A percentile compares a stretch with the other conserved stretches of the same genome.
Evolutionary conservation across 805 yeast genomes (phyloP).

Genomic region (Groenewaldozyma salmanticensis): DNA sequence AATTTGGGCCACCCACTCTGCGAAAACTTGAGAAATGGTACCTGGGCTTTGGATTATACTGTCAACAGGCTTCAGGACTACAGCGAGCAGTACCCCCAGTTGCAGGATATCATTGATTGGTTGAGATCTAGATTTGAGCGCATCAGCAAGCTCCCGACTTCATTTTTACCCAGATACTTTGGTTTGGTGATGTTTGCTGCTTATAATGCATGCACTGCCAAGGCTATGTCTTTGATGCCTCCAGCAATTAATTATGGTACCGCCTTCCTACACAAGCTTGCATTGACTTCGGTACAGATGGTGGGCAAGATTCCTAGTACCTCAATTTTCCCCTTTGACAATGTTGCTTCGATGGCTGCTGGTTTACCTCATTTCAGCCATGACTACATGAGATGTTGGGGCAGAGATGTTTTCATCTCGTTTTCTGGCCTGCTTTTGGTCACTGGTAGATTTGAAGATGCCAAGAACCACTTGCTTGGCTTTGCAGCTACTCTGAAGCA

Average conservation of each 20-base stretch:
- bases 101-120: slow-evolving; percentile 59
- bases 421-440: slow-evolving; percentile 72
- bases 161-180: slow-evolving; percentile 78
- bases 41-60: slow-evolving; percentile 82
- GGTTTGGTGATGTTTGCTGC: slow-evolving; percentile 73
- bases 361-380: slow-evolving; percentile 91
- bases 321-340: slow-evolving; percentile 54
- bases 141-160: slow-evolving; percentile 61
- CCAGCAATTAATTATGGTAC: slow-evolving; percentile 49
- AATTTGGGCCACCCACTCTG: slow-evolving; percentile 79
- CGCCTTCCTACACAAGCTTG: slow-evolving; percentile 66
- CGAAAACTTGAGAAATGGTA: slow-evolving; percentile 68
- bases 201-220: slow-evolving; percentile 68
- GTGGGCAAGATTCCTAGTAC: slow-evolving; percentile 64
- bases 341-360: slow-evolving; percentile 77
- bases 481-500: slow-evolving; percentile 90
- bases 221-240: slow-evolving; percentile 51
- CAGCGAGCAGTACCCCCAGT: slow-evolving; percentile 34
- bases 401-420: slow-evolving; percentile 88
- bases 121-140: slow-evolving; percentile 51
- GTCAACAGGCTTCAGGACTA: slow-evolving; percentile 53
- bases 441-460: slow-evolving; percentile 70
- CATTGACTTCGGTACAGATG: slow-evolving; percentile 82
- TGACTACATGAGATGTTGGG: slow-evolving; percentile 97
- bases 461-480: slow-evolving; percentile 68